Conservation (phyloP, 768 basidiomycete species). For the Amanita inopinata region DNA sequence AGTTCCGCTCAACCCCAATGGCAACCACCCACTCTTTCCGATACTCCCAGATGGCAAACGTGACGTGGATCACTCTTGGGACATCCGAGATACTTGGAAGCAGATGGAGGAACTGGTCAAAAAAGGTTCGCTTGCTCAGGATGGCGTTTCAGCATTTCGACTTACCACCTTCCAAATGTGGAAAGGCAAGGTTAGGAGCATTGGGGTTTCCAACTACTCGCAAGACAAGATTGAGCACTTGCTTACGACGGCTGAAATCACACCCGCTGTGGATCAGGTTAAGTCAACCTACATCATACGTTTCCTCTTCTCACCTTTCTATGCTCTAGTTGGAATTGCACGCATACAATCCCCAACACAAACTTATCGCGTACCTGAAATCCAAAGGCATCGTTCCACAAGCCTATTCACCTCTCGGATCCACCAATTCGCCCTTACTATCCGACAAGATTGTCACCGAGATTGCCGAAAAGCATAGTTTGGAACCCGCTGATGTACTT, state of each 20-base stretch:
- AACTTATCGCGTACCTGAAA: conserved; percentile 51
- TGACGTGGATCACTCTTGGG: conserved; percentile 59
- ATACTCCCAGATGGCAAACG: conserved; percentile 52
- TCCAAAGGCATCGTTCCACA: conserved; percentile 60
- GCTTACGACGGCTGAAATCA: conserved; percentile 52
- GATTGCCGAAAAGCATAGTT: conserved; percentile 48
- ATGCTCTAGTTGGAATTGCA: conserved; percentile 55
- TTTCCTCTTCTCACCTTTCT: conserved; percentile 2
- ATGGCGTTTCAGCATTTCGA: not conserved
- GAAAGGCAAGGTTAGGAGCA: conserved; percentile 52
- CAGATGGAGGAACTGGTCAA: conserved; percentile 69
- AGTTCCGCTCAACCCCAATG: conserved; percentile 59
- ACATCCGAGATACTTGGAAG: conserved; percentile 68
- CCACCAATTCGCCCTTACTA: conserved; percentile 55
- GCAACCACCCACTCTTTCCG: conserved; percentile 52
- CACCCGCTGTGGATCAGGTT: conserved; percentile 70
- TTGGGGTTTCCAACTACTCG: conserved; percentile 75
- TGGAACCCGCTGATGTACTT: conserved; percentile 48
- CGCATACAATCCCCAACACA: conserved; percentile 66
- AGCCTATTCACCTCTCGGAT: conserved; percentile 79
- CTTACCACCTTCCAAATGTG: not conserved
- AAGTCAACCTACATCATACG: too few species aligned
- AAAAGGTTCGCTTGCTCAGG: conserved; percentile 31
- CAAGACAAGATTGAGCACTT: conserved; percentile 60
- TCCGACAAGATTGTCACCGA: conserved; percentile 47